Evolutionary conservation across 108 stramenopile species (phyloP).

Genomic region (Pseudonitzschia pungens): DNA sequence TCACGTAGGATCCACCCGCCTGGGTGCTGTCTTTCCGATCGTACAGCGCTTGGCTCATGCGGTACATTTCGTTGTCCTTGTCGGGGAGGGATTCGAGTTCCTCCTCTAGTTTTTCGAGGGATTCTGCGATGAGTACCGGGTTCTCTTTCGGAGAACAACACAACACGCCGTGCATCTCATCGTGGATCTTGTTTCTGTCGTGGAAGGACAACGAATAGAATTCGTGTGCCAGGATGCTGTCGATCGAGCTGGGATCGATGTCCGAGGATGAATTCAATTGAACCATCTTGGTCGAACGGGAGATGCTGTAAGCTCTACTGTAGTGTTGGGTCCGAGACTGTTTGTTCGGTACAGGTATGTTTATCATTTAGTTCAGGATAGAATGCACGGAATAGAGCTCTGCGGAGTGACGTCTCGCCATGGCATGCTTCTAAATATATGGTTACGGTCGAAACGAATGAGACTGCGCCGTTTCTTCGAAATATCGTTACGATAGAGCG

Average conservation of each 20-base stretch:
- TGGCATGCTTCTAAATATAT: no score
- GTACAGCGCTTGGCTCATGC: not conserved
- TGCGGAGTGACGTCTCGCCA: no score
- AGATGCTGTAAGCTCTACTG: no score
- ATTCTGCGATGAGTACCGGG: not conserved
- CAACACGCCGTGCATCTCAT: constrained; percentile 10
- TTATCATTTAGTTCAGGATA: no score
- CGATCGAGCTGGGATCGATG: not conserved
- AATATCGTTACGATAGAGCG: no score
- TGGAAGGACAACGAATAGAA: constrained; percentile 4
- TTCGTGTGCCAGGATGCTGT: constrained; percentile 6
- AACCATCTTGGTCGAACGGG: no score
- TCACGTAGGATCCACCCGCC: constrained; percentile 18
- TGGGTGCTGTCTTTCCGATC: not conserved
- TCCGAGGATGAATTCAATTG: no score
- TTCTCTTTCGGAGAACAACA: constrained; percentile 4
- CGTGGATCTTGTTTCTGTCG: constrained; percentile 6
- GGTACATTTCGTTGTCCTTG: not conserved
- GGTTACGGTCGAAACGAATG: no score
- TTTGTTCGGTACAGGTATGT: no score
- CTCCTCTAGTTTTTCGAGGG: not conserved
- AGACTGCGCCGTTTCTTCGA: no score
- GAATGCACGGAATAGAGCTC: no score
- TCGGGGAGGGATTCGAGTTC: not conserved
- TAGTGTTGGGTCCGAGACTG: no score